A percentile compares a stretch with the other conserved stretches of the same genome.
phyloP scores from a whole-genome alignment of 2,329 filamentous ascomycete genomes.

The Alternaria metachromatica region DNA sequence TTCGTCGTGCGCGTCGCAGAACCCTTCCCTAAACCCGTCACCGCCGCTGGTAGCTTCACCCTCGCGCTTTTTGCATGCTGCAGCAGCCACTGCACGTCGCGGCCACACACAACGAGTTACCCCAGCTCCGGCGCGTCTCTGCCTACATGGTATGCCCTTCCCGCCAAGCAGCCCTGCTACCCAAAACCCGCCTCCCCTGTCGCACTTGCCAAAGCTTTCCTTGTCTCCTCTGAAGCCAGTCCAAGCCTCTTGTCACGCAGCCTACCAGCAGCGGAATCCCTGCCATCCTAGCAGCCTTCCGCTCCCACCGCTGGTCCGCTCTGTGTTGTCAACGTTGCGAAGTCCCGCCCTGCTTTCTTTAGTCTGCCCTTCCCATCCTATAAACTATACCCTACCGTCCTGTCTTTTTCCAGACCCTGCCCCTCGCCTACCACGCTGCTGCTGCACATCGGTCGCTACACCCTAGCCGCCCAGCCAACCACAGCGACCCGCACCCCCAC shows the following conservation, averaged over 20 bases:
- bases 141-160: constrained; percentile 53
- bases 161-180: constrained; percentile 47
- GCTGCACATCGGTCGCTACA: constrained; percentile 30
- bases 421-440: constrained; percentile 41
- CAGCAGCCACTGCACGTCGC: constrained; percentile 49
- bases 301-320: constrained; percentile 39
- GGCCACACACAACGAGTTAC: constrained; percentile 38
- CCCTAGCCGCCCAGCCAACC: constrained; percentile 32
- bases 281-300: constrained; percentile 34
- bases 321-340: constrained; percentile 42
- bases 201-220: constrained; percentile 33
- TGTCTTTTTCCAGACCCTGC: constrained; percentile 43
- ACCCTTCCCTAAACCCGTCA: constrained; percentile 33
- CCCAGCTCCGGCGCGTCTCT: constrained; percentile 45
- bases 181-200: constrained; percentile 38
- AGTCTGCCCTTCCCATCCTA: constrained; percentile 42
- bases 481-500: constrained; percentile 28
- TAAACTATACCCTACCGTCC: constrained; percentile 45
- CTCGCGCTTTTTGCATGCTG: constrained; percentile 48
- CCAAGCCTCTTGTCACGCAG: constrained; percentile 39
- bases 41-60: constrained; percentile 38
- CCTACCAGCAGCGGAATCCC: constrained; percentile 41
- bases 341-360: constrained; percentile 30
- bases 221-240: constrained; percentile 29
- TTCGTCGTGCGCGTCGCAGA: constrained; percentile 28